Percentiles rank a stretch among this genome's conserved stretches.
Evolutionary conservation across 2,329 filamentous ascomycete species (phyloP).

Genomic region (Fusarium mundagurra): DNA sequence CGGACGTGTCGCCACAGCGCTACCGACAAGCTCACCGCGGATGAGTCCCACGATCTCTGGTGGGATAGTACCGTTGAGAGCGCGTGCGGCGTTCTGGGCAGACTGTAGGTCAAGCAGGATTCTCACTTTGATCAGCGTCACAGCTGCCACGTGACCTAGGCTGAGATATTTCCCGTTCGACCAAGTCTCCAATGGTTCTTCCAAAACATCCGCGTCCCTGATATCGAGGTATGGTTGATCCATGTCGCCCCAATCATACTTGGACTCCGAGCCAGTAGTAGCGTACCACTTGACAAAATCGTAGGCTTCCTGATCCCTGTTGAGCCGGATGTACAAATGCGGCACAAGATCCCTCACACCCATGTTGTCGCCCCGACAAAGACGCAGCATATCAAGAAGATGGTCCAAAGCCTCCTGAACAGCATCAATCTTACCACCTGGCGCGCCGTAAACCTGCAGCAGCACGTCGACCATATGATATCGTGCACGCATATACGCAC

Average conservation of each 20-base stretch:
- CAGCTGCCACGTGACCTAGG: conserved; percentile 20
- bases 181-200: conserved; percentile 34
- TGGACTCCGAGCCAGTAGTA: not conserved
- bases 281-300: conserved; percentile 53
- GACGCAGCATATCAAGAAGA: conserved; percentile 54
- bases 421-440: conserved; percentile 37
- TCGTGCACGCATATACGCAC: conserved; percentile 55
- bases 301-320: conserved; percentile 61
- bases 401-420: conserved; percentile 52
- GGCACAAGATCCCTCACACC: conserved; percentile 55
- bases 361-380: conserved; percentile 58
- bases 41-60: conserved; percentile 38
- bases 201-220: conserved; percentile 53
- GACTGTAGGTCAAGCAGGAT: conserved; percentile 37
- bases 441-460: conserved; percentile 44
- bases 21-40: conserved; percentile 20
- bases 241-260: conserved; percentile 37
- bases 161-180: not conserved
- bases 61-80: conserved; percentile 16
- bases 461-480: conserved; percentile 44
- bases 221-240: conserved; percentile 45
- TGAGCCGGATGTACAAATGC: conserved; percentile 55
- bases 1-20: not conserved
- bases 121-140: conserved; percentile 39
- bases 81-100: conserved; percentile 16